phyloP scores from a whole-genome alignment of 805 yeast genomes.

The Priceomyces melissophilus region DNA sequence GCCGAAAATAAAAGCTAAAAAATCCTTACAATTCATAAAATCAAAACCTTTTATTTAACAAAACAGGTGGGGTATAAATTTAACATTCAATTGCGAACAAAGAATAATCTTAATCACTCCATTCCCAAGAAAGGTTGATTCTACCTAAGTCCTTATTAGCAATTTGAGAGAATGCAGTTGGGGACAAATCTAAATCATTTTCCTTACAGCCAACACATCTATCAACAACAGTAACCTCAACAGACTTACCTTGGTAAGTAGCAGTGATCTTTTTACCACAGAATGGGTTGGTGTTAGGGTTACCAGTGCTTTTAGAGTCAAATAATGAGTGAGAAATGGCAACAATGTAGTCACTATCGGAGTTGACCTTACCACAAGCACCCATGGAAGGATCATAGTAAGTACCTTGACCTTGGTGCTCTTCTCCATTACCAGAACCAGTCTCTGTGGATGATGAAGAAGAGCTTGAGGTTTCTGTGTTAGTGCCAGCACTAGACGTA shows the following conservation, averaged over 20 bases:
- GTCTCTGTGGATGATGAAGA: conserved; percentile 6
- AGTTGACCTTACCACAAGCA: conserved; percentile 51
- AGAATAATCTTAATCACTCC: conserved; percentile 12
- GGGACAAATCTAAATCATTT: conserved; percentile 57
- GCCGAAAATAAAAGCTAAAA: no score
- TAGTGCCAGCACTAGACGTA: conserved; percentile 10
- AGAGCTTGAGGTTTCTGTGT: conserved; percentile 8
- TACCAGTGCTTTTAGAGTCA: conserved; percentile 28
- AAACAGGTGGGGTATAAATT: no score
- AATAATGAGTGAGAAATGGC: conserved; percentile 48
- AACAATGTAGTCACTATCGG: conserved; percentile 48
- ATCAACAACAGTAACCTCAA: conserved; percentile 55
- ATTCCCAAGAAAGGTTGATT: conserved; percentile 52
- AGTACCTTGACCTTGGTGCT: conserved; percentile 45
- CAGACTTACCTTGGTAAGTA: conserved; percentile 46
- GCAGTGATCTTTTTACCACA: conserved; percentile 54
- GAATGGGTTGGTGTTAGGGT: conserved; percentile 44
- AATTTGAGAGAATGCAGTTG: conserved; percentile 50
- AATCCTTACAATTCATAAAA: no score
- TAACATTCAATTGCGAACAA: no score
- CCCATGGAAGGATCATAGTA: conserved; percentile 47
- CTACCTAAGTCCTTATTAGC: conserved; percentile 54
- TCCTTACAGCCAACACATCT: conserved; percentile 52
- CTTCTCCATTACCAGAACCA: conserved; percentile 6
- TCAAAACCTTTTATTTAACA: no score